phyloP scores from a whole-genome alignment of 2,329 filamentous ascomycete genomes.

The Byssochlamys sp. region DNA sequence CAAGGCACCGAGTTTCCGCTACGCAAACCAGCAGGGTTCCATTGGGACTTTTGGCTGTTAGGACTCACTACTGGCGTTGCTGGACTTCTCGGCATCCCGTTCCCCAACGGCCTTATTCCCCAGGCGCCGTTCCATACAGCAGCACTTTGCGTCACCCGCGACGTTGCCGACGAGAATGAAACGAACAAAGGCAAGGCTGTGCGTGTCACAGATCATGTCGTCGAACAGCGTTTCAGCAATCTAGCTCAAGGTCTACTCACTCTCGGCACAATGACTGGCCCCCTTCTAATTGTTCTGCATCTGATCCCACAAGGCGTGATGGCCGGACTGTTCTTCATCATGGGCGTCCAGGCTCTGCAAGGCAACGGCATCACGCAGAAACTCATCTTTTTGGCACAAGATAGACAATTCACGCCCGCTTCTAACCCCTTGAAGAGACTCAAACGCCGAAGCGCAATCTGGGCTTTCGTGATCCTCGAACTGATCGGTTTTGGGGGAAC shows the following conservation, averaged over 20 bases:
- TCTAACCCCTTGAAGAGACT: slow-evolving; percentile 53
- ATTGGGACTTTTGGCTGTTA: slow-evolving; percentile 76
- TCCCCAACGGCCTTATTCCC: slow-evolving; percentile 73
- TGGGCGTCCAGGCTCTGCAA: slow-evolving; percentile 69
- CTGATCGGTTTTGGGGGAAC: slow-evolving; percentile 64
- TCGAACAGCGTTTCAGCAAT: slow-evolving; percentile 69
- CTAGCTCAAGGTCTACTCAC: slow-evolving; percentile 68
- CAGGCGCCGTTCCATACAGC: slow-evolving; percentile 76
- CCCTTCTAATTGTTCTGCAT: slow-evolving; percentile 62
- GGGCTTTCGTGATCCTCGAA: slow-evolving; percentile 61
- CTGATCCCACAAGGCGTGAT: slow-evolving; percentile 71
- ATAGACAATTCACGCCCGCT: slow-evolving; percentile 50
- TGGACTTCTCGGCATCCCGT: slow-evolving; percentile 66
- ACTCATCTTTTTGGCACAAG: slow-evolving; percentile 58
- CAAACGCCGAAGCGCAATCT: slow-evolving; percentile 55
- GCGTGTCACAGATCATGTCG: slow-evolving; percentile 53
- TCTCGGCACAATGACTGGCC: slow-evolving; percentile 67
- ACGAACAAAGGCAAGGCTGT: slow-evolving; percentile 48
- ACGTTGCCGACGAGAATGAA: slow-evolving; percentile 48
- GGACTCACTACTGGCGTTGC: slow-evolving; percentile 67
- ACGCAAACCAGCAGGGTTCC: slow-evolving; percentile 70
- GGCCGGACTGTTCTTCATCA: slow-evolving; percentile 73
- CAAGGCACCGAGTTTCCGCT: slow-evolving; percentile 76
- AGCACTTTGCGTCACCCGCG: slow-evolving; percentile 61
- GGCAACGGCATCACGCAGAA: slow-evolving; percentile 70